Evolutionary conservation across 371 early-diverging fungal species (phyloP).

Genomic region (Funneliformis caledonium): DNA sequence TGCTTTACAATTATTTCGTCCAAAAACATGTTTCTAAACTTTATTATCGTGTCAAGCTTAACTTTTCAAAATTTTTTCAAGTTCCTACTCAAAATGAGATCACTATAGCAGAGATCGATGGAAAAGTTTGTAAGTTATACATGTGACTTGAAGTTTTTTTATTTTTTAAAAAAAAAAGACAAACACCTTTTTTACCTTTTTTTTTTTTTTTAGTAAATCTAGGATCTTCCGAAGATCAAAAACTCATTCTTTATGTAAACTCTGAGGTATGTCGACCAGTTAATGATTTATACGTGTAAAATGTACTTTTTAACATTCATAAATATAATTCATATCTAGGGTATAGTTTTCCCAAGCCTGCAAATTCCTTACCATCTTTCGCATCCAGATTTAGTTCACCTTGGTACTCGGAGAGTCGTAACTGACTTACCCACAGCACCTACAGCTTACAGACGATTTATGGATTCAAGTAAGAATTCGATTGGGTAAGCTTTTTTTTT

Average conservation of each 20-base stretch:
- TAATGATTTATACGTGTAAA: background rate
- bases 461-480: background rate
- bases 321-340: background rate
- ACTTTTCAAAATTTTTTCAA: background rate
- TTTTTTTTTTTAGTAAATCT: background rate
- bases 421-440: background rate
- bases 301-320: background rate
- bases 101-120: slow-evolving; percentile 33
- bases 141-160: background rate
- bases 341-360: background rate
- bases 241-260: background rate
- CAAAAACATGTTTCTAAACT: background rate
- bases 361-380: background rate
- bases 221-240: background rate
- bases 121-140: slow-evolving; percentile 18
- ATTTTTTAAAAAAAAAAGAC: background rate
- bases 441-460: background rate
- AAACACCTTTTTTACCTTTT: background rate
- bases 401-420: background rate
- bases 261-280: background rate
- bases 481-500: background rate
- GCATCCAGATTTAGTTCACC: background rate
- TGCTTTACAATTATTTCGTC: background rate
- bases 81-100: slow-evolving; percentile 15
- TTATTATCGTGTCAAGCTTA: background rate